Percentiles rank a stretch among this genome's conserved stretches.
Evolutionary conservation across 495 filamentous ascomycete species (phyloP).

Genomic region (Pyronema domesticum): DNA sequence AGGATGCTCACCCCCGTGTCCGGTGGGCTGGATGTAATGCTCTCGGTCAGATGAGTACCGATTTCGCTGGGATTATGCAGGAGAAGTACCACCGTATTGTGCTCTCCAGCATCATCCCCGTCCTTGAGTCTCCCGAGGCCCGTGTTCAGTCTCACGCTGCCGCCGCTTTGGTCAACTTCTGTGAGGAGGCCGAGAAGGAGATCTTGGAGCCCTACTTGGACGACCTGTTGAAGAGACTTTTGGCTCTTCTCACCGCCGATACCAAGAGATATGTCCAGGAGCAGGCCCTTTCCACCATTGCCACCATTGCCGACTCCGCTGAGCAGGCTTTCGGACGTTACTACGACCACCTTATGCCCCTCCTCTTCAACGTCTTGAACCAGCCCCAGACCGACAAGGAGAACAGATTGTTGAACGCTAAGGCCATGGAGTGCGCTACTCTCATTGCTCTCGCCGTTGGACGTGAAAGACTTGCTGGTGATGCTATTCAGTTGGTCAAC

Average conservation of each 20-base stretch:
- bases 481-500: constrained; percentile 72
- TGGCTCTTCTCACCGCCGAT: constrained; percentile 60
- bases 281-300: constrained; percentile 93
- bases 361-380: constrained; percentile 68
- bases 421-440: constrained; percentile 99
- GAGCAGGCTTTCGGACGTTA: constrained; percentile 92
- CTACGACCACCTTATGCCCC: constrained; percentile 86
- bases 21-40: constrained; percentile 98
- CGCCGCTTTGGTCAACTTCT: constrained; percentile 96
- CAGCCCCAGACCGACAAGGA: constrained; percentile 63
- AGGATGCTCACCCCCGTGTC: constrained; percentile 80
- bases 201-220: constrained; percentile 89
- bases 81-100: constrained; percentile 78
- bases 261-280: constrained; percentile 94
- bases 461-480: constrained; percentile 70
- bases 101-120: constrained; percentile 77
- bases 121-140: constrained; percentile 74
- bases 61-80: constrained; percentile 98
- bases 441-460: constrained; percentile 92
- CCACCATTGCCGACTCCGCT: constrained; percentile 94
- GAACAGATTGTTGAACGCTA: constrained; percentile 73
- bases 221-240: constrained; percentile 60
- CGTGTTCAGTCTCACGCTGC: constrained; percentile 92
- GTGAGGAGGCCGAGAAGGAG: constrained; percentile 89
- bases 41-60: constrained; percentile 98